Evolutionary conservation across 225 moss, liverwort and hornwort species (phyloP), one percentile per base, ranked within the genome.

Genomic region (Rhytidiadelphus loreus): DNA sequence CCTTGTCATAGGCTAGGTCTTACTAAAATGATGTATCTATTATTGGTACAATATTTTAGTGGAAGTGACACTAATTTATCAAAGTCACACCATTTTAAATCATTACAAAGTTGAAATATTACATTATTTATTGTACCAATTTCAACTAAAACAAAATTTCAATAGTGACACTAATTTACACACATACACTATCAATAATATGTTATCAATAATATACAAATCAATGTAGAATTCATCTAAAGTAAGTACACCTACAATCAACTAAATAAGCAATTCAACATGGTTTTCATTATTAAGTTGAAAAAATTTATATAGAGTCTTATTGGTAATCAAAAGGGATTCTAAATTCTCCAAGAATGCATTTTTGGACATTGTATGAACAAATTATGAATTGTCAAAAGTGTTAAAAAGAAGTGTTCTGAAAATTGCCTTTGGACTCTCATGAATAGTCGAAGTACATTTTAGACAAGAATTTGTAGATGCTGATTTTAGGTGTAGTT

Each of bases 361-460:
- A 69, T 24, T 69, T 13, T 68, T 7, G 22, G 4, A 39, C 7
- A 39, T 4, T 23, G 1, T 6, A 24, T 22, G 21, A 70, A 41
- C 7, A 43, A 43, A 43, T 2, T 26, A 15, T 8, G 26, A 70
- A 70, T 70, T 43, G 25, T 43, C 9, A 25, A 70, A 69, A 24
- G 25, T 41, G 3, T 0, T 41, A 0, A 70, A 41, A 4, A 43
- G 8, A 15, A 7, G 3, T 43, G 9, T 41, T 69, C 41, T 0
- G 4, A 69, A 69, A 24, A n/a, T 1, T 0, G 0, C n/a, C n/a
- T 12, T 0, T n/a, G 12, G 0, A n/a, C 4, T 68, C 12, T n/a
- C 21, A n/a, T n/a, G 2, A 68, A 66, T 37, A 37, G 12, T 69
- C 4, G 17, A 2, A 37, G 13, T 69, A 23, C 4, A 23, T 39